These are phyloP conservation scores for Ensete glaucum DNA, from an alignment of 176 grass and related monocot species.

Conservation along the genomic window DNA sequence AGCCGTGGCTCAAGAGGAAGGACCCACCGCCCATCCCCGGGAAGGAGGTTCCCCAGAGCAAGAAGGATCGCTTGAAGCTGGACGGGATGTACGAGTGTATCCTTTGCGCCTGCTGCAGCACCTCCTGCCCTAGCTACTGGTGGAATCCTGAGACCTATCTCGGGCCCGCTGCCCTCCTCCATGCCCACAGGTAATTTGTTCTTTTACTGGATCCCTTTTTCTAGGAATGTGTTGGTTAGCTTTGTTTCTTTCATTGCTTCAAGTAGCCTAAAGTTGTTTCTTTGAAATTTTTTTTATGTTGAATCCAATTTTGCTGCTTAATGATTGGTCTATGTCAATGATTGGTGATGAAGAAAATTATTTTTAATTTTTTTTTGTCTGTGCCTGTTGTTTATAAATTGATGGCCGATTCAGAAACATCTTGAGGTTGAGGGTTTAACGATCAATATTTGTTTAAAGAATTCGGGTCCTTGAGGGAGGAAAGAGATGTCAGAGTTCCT, in stretches of 20 bases:
- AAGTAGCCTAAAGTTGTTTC: background rate
- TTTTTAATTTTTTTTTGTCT: background rate
- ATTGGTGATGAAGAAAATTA: too few species aligned
- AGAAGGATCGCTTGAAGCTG: conserved; percentile 25
- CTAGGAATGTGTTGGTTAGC: too few species aligned
- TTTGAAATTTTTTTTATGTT: too few species aligned
- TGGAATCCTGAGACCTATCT: conserved; percentile 85
- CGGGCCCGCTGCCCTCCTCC: conserved; percentile 67
- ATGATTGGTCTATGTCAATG: background rate
- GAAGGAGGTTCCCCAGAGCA: conserved; percentile 29
- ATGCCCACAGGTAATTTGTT: conserved; percentile 44
- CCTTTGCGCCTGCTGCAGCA: conserved; percentile 33
- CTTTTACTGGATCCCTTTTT: background rate
- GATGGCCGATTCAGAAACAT: too few species aligned
- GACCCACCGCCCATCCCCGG: conserved; percentile 11
- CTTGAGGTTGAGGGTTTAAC: too few species aligned
- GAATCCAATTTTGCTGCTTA: too few species aligned
- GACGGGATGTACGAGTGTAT: conserved; percentile 22
- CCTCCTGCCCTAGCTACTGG: conserved; percentile 24
- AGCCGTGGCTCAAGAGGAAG: background rate
- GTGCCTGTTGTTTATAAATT: too few species aligned
- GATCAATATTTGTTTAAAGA: too few species aligned
- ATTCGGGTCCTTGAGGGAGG: too few species aligned
- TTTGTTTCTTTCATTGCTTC: background rate
- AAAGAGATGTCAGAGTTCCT: too few species aligned